A percentile compares a stretch with the other conserved stretches of the same genome.
phyloP scores from a whole-genome alignment of 73 alveolate genomes.

The Uronychia setigera region DNA sequence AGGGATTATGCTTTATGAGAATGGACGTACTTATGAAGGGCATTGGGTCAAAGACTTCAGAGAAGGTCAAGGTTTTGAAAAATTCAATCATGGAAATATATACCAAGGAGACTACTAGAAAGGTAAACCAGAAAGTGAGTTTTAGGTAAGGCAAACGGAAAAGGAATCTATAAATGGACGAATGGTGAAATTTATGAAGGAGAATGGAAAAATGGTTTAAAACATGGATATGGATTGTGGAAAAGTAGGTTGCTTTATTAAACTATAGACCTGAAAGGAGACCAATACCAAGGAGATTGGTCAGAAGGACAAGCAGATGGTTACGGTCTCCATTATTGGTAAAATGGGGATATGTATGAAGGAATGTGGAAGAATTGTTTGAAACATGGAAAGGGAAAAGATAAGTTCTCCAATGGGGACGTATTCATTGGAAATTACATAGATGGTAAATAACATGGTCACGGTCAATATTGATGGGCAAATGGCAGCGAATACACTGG shows the following conservation, averaged over 20 bases:
- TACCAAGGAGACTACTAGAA: background rate
- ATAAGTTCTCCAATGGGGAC: background rate
- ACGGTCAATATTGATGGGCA: background rate
- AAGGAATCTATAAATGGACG: background rate
- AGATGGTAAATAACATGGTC: background rate
- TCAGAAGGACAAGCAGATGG: background rate
- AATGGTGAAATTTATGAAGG: background rate
- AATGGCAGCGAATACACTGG: background rate
- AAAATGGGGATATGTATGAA: background rate
- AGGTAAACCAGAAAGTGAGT: background rate
- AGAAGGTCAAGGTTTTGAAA: background rate
- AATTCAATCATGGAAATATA: background rate
- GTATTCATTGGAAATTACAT: background rate
- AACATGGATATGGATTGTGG: background rate
- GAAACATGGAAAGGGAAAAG: background rate
- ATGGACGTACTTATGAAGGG: too few species aligned
- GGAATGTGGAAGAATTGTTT: background rate
- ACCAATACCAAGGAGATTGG: background rate
- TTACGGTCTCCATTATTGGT: background rate
- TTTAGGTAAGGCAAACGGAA: background rate
- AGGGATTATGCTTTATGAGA: too few species aligned
- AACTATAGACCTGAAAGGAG: too few species aligned
- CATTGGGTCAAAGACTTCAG: background rate
- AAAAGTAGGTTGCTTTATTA: background rate
- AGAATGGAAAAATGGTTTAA: background rate